Evolutionary conservation across 108 stramenopile species (phyloP), one percentile per base, ranked within the genome.

Genomic region (Conticribra guillardii): DNA sequence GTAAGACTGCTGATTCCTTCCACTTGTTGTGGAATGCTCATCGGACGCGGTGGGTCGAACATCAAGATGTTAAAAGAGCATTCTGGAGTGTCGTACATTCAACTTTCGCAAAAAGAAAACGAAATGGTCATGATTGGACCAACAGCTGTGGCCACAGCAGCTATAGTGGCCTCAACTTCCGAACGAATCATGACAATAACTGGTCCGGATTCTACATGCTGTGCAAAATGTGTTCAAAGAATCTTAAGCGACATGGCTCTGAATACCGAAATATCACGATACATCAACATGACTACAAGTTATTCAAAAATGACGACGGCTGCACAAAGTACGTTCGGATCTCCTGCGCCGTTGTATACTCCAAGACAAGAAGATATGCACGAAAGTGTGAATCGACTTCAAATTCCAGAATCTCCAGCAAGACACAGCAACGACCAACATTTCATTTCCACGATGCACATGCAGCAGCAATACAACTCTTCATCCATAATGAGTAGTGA

Each of bases 11-110:
- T 93, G n/a, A 78, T 93, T 23, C 92, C 92, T 16, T 71, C 79
- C 17, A 72, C 89, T 31, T 81, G 80, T 53, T 90, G 92, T 73
- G 92, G 92, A 2, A 93, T 90, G 89, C 81, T 93, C 8, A 93
- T 93, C 32, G 92, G 92, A 19, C 89, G 87, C 50, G 77, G 66
- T 33, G 92, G 92, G 29, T 67, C 89, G 0, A 90, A 89, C 64
- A 90, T 93, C 66, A 89, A 89, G 49, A 55, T 63, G n/a, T 73
- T 93, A 66, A 87, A 86, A 61, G 92, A 89, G 48, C 34, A 82
- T 52, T 87, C 88, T 33, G 83, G 83, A 5, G 86, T 87, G 18
- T 67, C 86, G 37, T 80, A 76, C 31, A 85, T 93, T 49, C 82
- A 88, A 32, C 57, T 93, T 22, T 88, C 92, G 23, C 84, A 84